Conservation (phyloP, 192 early-diverging fungal genomes). For the Coemansia sp. region DNA sequence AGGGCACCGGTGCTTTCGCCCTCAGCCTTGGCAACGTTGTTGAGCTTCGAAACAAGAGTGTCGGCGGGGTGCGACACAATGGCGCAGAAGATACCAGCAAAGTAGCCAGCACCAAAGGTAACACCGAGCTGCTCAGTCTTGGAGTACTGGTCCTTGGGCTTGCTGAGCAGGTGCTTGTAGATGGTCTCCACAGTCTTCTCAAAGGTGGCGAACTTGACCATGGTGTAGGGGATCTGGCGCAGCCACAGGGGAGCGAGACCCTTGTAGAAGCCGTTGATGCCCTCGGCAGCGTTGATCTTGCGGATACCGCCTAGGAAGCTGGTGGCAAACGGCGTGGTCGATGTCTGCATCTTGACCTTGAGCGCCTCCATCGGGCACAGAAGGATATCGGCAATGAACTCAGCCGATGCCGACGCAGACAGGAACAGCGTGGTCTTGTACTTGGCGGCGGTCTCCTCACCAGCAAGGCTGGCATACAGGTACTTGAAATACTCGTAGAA, state of each 20-base stretch:
- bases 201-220: slow-evolving; percentile 84
- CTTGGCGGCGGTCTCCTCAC: slow-evolving; percentile 70
- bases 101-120: slow-evolving; percentile 81
- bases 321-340: slow-evolving; percentile 71
- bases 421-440: slow-evolving; percentile 75
- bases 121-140: slow-evolving; percentile 74
- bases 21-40: slow-evolving; percentile 61
- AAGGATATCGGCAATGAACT: slow-evolving; percentile 78
- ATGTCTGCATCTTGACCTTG: slow-evolving; percentile 86
- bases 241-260: slow-evolving; percentile 75
- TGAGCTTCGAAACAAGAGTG: slow-evolving; percentile 72
- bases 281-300: slow-evolving; percentile 62
- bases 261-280: slow-evolving; percentile 69
- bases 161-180: slow-evolving; percentile 62
- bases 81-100: slow-evolving; percentile 86
- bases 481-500: slow-evolving; percentile 91
- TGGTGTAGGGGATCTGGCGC: slow-evolving; percentile 84
- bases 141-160: slow-evolving; percentile 70
- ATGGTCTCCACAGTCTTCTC: slow-evolving; percentile 73
- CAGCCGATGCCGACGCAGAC: slow-evolving; percentile 73
- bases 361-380: slow-evolving; percentile 86
- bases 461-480: slow-evolving; percentile 61
- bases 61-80: slow-evolving; percentile 91
- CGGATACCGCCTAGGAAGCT: slow-evolving; percentile 64
- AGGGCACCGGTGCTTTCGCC: slow-evolving; percentile 58